Conservation (phyloP, 139 green algal genomes). For the Micractinium sp. region DNA sequence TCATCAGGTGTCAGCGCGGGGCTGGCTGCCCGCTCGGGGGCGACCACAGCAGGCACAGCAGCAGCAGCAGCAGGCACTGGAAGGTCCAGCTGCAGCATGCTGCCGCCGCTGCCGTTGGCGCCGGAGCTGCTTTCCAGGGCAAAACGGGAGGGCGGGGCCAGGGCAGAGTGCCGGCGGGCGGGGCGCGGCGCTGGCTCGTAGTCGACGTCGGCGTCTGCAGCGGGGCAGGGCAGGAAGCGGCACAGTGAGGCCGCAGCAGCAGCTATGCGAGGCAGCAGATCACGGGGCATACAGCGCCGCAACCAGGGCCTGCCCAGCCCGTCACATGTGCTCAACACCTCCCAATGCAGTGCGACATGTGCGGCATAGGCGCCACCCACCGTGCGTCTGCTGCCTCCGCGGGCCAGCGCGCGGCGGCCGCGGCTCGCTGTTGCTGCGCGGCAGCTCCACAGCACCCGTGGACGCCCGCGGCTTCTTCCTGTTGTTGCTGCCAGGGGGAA, state of each 20-base stretch:
- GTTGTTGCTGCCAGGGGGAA: too few species aligned
- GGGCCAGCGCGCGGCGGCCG: neutral
- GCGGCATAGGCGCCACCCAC: neutral
- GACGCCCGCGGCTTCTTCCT: conserved; percentile 6
- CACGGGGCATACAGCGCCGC: too few species aligned
- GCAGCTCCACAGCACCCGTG: neutral
- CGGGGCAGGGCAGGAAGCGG: neutral
- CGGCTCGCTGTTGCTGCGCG: conserved; percentile 15
- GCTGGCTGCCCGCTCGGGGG: neutral
- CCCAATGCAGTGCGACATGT: too few species aligned
- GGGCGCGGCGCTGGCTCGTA: conserved; percentile 7
- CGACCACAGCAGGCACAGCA: too few species aligned
- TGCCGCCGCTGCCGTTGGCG: neutral
- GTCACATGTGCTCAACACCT: too few species aligned
- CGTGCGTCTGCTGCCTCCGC: conserved; percentile 2
- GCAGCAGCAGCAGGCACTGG: neutral
- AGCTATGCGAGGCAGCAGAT: too few species aligned
- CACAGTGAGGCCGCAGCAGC: neutral
- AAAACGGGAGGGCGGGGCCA: conserved; percentile 11
- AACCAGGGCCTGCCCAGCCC: too few species aligned
- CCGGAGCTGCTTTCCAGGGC: conserved; percentile 11
- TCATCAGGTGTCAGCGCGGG: conserved; percentile 19
- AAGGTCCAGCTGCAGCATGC: neutral
- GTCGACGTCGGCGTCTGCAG: neutral
- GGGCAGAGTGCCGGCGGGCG: conserved; percentile 3